phyloP scores from a whole-genome alignment of 768 basidiomycete species.

The Lactarius evosmus region DNA sequence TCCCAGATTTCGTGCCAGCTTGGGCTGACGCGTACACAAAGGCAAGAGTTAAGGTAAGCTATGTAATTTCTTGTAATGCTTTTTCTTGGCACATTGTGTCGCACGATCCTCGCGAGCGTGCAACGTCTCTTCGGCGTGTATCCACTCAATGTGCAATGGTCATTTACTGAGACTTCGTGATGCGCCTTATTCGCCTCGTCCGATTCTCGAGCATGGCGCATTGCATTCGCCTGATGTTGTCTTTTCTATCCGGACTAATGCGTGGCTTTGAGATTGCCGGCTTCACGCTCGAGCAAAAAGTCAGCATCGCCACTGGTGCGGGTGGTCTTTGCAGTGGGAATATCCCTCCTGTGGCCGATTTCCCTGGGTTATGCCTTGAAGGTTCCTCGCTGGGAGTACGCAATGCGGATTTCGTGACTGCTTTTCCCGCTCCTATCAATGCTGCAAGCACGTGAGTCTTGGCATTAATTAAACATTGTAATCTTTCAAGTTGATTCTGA shows the following conservation, averaged over 20 bases:
- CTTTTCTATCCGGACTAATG: background rate
- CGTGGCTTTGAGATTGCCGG: conserved; percentile 6
- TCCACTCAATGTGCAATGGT: background rate
- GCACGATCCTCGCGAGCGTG: background rate
- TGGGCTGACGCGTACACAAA: conserved; percentile 60
- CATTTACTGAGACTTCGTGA: background rate
- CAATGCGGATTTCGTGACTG: conserved; percentile 64
- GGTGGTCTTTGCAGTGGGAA: conserved; percentile 68
- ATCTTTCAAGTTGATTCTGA: background rate
- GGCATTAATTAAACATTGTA: background rate
- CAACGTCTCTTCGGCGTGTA: background rate
- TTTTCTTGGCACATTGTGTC: background rate
- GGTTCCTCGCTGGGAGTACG: conserved; percentile 83
- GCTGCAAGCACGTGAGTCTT: conserved; percentile 70
- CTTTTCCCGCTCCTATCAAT: conserved; percentile 83
- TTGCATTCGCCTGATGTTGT: background rate
- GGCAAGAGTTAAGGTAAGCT: conserved; percentile 41
- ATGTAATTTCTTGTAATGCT: background rate
- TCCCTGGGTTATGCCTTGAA: conserved; percentile 72
- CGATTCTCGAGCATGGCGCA: background rate
- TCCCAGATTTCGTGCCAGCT: conserved; percentile 48
- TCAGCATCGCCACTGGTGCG: conserved; percentile 23
- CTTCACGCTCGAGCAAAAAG: conserved; percentile 27
- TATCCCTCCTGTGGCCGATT: conserved; percentile 49
- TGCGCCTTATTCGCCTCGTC: too few species aligned